Base-by-base conservation (phyloP, 169 alveolate species). In the Eimeria necatrix region DNA sequence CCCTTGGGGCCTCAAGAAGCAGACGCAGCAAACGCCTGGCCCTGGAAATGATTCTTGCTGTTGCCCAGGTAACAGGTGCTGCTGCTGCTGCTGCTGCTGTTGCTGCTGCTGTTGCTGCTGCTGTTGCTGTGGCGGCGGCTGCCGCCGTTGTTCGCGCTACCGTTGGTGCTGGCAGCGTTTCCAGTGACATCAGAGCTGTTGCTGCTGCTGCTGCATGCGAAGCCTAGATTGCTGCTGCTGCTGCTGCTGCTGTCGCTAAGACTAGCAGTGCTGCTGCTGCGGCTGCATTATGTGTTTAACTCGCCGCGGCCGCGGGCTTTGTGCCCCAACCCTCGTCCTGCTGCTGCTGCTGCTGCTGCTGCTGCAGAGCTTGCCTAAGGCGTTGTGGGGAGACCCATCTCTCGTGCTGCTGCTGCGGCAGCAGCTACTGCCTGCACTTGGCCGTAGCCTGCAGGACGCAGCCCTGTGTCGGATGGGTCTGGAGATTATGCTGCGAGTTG, bases 71-170 rank as follows among this genome's bases (percentile, higher is more conserved):
- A 68, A 18, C 20, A 56, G 2, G 68, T 18, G n/a, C 46, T 68
- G n/a, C 78, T 12, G 16, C 51, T 18, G n/a, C 46, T 68, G n/a
- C 78, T 12, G 16, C 51, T 24, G 16, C 85, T 74, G 60, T n/a
- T 74, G 12, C 56, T 74, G 85, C 59, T 74, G 56, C 56, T 74
- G 85, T n/a, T 74, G 85, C 51, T 74, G 85, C 56, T 46, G 56
- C 85, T 74, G n/a, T 16, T 68, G 41, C 80, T 68, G 32, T n/a
- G 14, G 80, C 80, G n/a, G 32, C 80, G 12, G 80, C 80, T 22
- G 80, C 22, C n/a, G 32, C 80, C 10, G 0, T 24, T 68, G 48
- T 24, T 68, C 0, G 41, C n/a, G 41, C 80, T 68, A 68, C 48
- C 2, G 80, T 9, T 22, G n/a, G 41, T 68, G 0, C 80, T 68